Base-by-base conservation (phyloP, 2,329 filamentous ascomycete species). In the Grosmannia huntii region DNA sequence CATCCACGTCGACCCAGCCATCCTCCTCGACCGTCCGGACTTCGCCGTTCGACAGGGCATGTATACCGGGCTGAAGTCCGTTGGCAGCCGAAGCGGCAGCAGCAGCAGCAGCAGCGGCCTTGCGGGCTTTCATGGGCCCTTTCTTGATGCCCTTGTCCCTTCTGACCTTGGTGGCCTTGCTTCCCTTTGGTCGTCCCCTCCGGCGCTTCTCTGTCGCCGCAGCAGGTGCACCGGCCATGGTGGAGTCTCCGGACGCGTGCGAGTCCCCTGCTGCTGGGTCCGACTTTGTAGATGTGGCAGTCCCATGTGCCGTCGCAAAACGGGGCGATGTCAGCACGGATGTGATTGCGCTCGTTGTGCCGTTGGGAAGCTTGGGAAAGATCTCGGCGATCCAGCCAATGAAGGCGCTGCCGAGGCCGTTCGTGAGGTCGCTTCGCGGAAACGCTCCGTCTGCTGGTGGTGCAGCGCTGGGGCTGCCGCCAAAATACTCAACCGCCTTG, bases 301-400 rank as follows among this genome's bases (percentile, higher is more conserved):
- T 38, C 11, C 33, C 31, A 21, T 48, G 23, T 6, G 21, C 23
- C 2, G 36, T 6, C n/a, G 33, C 21, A 6, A 33, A 25, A 2
- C 33, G 36, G 16, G 36, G 23, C 19, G 7, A 21, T n/a, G 25
- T 19, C 23, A 28, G 56, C 14, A 53, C 41, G 2, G 57, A 25
- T 23, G 58, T 59, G 7, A 55, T 28, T 1, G 52, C 50, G n/a
- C 31, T 36, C 1, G 55, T 48, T 1, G 59, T 59, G 25, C 59
- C 55, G 23, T 58, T 54, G 5, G 55, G 25, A 14, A 69, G 67
- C 41, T 70, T 72, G 21, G 82, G 82, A 60, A 85, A 86, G 57
- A 86, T 82, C 64, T 85, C 82, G 14, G 80, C 72, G 51, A 85
- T 69, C 82, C 82, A 85, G 23, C 79, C 77, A 33, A 86, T 74